Evolutionary conservation across 2,329 filamentous ascomycete genomes (phyloP).

Genomic region (Lasiodiplodia sp.): DNA sequence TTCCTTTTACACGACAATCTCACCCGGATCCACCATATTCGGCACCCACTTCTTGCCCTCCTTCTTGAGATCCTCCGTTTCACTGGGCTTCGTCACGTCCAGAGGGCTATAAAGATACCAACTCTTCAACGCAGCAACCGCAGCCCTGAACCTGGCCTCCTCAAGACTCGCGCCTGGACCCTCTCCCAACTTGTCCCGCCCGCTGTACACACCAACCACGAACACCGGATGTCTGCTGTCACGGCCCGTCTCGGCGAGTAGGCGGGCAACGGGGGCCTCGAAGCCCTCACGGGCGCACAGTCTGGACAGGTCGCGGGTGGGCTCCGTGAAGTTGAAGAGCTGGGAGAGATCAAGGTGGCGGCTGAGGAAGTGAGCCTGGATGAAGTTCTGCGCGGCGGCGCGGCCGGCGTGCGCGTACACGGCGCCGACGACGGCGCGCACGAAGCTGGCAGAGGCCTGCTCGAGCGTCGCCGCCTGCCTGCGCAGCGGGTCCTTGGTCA

Average conservation of each 20-base stretch:
- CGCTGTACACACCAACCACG: conserved; percentile 92
- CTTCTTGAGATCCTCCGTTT: conserved; percentile 49
- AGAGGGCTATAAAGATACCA: conserved; percentile 96
- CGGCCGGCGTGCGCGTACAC: conserved; percentile 86
- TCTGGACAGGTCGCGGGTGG: conserved; percentile 81
- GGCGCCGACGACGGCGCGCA: conserved; percentile 82
- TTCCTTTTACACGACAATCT: conserved; percentile 56
- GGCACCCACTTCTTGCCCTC: conserved; percentile 57
- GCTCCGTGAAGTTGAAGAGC: conserved; percentile 85
- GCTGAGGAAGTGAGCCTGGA: conserved; percentile 82
- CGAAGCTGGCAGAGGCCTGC: conserved; percentile 59
- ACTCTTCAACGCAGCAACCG: conserved; percentile 84
- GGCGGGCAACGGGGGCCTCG: conserved; percentile 81
- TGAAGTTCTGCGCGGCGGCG: conserved; percentile 80
- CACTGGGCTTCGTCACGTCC: conserved; percentile 59
- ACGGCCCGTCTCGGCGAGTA: conserved; percentile 91
- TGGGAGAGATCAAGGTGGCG: conserved; percentile 76
- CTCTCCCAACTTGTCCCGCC: conserved; percentile 89
- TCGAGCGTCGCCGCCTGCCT: conserved; percentile 36
- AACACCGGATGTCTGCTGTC: conserved; percentile 86
- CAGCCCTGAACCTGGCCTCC: conserved; percentile 78
- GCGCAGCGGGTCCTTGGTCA: conserved; percentile 4
- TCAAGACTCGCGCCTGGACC: conserved; percentile 80
- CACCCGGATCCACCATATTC: conserved; percentile 65
- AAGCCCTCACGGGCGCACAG: conserved; percentile 91